Base-by-base conservation (phyloP, 257 asterid species). In the Capsicum baccatum region DNA sequence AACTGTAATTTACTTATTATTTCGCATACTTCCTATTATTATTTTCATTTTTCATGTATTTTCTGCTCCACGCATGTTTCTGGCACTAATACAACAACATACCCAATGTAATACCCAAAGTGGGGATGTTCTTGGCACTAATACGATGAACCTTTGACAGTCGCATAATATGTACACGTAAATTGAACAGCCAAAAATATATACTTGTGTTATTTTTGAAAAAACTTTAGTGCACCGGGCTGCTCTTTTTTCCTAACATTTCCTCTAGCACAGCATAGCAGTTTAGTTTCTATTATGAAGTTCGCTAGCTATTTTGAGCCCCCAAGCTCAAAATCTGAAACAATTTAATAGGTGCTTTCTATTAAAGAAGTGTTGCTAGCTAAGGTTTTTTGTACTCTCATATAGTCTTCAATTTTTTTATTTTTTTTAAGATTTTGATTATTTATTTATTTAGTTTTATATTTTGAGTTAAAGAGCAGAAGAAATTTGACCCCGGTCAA, bases 181-280 rank as follows among this genome's bases (percentile, higher is more conserved):
- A 3, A 33, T 78, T 78, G 33, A 42, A 14, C 66, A 15, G 82
- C 33, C 47, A 54, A 54, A 33, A 54, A 78, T 8, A 26, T 8
- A 26, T 78, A 14, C 19, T 12, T 7, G 8, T 48, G n/a, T 78
- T 78, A 54, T 15, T 78, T 78, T 78, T 54, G 2, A 54, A 54
- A 54, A 15, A 52, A 16, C 54, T 15, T 52, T 39, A 39, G 44
- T 39, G 44, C 44, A 39, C 44, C 44, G 44, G 44, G 44, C 44
- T 39, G 44, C 44, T 4, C 44, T 39, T 39, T 39, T 39, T 39
- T 39, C 5, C 5, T 39, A 39, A 33, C 54, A 52, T 63, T 54
- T 14, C 48, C 50, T 68, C 52, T 76, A 76, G 81, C 47, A 76
- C 47, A 74, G 37, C 19, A 52, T 52, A 33, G 81, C 62, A 78